phyloP scores from a whole-genome alignment of 108 stramenopile genomes.

The Fistulifera solaris region DNA sequence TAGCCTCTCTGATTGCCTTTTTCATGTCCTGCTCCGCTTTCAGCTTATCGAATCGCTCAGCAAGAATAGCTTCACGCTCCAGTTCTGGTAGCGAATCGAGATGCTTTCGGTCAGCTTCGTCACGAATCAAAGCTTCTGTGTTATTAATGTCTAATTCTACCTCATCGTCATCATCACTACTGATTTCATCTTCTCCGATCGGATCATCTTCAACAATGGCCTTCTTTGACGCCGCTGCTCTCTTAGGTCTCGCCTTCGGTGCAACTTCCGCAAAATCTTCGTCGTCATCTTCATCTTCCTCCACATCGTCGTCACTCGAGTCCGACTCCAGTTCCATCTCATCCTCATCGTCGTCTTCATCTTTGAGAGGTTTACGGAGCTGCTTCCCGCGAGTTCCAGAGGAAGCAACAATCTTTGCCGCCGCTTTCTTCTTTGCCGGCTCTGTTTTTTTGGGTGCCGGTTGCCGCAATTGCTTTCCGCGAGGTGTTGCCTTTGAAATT shows the following conservation, averaged over 20 bases:
- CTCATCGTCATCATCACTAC: slow-evolving; percentile 66
- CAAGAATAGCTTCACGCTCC: slow-evolving; percentile 83
- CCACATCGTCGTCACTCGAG: slow-evolving; percentile 30
- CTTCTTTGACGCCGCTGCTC: slow-evolving; percentile 21
- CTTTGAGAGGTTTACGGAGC: slow-evolving; percentile 21
- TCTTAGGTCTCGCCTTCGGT: slow-evolving; percentile 13
- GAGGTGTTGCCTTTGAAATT: slow-evolving; percentile 9
- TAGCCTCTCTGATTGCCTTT: slow-evolving; percentile 63
- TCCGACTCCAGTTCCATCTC: slow-evolving; percentile 24
- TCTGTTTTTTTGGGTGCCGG: slow-evolving; percentile 15
- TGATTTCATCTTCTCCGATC: slow-evolving; percentile 38
- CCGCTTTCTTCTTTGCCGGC: slow-evolving; percentile 15
- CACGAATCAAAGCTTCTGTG: slow-evolving; percentile 54
- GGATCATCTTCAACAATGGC: slow-evolving; percentile 21
- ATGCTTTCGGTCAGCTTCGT: slow-evolving; percentile 73
- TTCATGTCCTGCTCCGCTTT: slow-evolving; percentile 83
- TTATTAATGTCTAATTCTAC: slow-evolving; percentile 76
- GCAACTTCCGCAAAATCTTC: slow-evolving; percentile 19
- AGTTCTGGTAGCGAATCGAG: slow-evolving; percentile 74
- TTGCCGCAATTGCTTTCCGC: slow-evolving; percentile 15
- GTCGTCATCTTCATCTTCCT: slow-evolving; percentile 32
- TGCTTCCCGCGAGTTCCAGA: slow-evolving; percentile 11
- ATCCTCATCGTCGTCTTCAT: slow-evolving; percentile 33
- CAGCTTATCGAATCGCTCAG: slow-evolving; percentile 79
- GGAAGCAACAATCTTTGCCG: slow-evolving; percentile 3